Base-by-base conservation (phyloP, 192 early-diverging fungal species). In the Mortierella hygrophila region DNA sequence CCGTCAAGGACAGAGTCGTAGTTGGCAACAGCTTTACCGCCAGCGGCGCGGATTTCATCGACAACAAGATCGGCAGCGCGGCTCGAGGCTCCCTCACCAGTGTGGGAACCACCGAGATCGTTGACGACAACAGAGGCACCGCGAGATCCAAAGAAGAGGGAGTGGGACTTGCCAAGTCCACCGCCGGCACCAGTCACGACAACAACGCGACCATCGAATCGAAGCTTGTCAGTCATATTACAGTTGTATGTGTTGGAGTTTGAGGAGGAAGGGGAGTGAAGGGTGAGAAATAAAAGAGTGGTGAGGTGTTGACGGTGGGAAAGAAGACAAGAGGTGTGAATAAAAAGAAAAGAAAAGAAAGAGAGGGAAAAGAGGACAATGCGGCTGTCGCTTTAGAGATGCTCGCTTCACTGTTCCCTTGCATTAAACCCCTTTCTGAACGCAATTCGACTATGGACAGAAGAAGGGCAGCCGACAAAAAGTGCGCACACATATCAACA, bases 1-100 rank as follows among this genome's bases (percentile, higher is more conserved):
- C 98, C 98, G n/a, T 98, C 95, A 85, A 98, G 98, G 32, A 99
- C 98, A 37, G 98, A 99, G 88, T 98, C 95, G 89, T 95, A 94
- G 83, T 94, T 94, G 81, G 98, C 96, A 15, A 96, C 97, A 26
- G 98, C 98, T 82, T 94, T 94, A 70, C 97, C 98, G 68, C 98
- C 98, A 20, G 91, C 88, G 38, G 88, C 89, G 23, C 83, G 89
- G 83, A 99, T 96, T 86, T 99, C 97, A n/a, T 94, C 94, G 18
- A 99, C 98, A 35, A 99, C 97, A 20, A 95, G 79, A 88, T 99
- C 98, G 44, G 98, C 98, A 40, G 97, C 97, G 73, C 92, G 80
- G 70, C 92, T 91, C 23, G 93, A 93, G 55, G 88, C 84, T 35
- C 95, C 95, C 77, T 95, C 95, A 65, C 96, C 97, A 38, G 93